Conservation (phyloP, 2,329 filamentous ascomycete genomes). For the Xylariomycetidae sp. region DNA sequence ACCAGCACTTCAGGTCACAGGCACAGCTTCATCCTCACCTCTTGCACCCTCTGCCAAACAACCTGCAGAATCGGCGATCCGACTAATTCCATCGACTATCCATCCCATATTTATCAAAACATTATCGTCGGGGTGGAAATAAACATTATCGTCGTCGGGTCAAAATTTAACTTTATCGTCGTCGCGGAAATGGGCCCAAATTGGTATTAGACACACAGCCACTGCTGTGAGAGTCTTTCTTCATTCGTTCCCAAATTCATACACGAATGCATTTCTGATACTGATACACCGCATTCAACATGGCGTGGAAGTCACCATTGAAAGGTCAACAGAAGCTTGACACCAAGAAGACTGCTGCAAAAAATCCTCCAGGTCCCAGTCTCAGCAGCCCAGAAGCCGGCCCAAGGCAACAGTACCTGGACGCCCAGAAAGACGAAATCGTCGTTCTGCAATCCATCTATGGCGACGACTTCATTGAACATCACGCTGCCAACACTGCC, state of each 20-base stretch:
- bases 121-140: too few relatives aligned
- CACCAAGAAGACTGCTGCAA: conserved; percentile 41
- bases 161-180: too few relatives aligned
- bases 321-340: conserved; percentile 34
- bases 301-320: conserved; percentile 48
- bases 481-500: conserved; percentile 65
- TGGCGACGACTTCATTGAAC: conserved; percentile 77
- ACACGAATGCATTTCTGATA: too few relatives aligned
- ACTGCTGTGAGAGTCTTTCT: conserved; percentile 45
- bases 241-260: conserved; percentile 22
- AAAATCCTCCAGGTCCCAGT: conserved; percentile 49
- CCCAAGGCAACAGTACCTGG: conserved; percentile 64
- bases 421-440: conserved; percentile 84
- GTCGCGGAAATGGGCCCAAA: conserved; percentile 46
- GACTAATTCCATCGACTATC: neutral
- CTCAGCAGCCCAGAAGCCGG: conserved; percentile 39
- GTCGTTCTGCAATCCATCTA: conserved; percentile 85
- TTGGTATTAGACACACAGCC: conserved; percentile 46
- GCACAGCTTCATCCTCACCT: neutral
- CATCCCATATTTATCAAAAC: conserved; percentile 6
- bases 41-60: too few relatives aligned
- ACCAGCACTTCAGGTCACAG: neutral
- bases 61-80: too few relatives aligned
- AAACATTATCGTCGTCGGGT: too few relatives aligned
- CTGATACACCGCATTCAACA: too few relatives aligned